Evolutionary conservation across 2,329 filamentous ascomycete species (phyloP).

Genomic region (Diaporthe citri): DNA sequence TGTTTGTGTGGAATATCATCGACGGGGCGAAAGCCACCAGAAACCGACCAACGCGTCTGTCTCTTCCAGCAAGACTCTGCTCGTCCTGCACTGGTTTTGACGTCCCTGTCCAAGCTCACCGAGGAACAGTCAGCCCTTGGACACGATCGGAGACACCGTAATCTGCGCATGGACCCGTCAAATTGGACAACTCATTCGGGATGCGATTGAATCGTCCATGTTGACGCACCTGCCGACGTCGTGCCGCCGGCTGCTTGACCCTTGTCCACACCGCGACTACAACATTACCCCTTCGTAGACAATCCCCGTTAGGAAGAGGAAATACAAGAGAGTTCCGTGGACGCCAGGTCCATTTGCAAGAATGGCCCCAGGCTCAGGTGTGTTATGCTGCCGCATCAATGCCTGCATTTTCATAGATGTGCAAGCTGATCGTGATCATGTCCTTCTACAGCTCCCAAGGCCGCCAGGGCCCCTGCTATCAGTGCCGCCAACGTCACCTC

Average conservation of each 20-base stretch:
- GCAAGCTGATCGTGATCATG: conserved; percentile 33
- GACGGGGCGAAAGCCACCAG: conserved; percentile 21
- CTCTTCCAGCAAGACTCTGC: conserved; percentile 25
- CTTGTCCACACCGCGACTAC: conserved; percentile 1
- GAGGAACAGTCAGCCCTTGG: conserved; percentile 13
- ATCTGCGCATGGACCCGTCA: conserved; percentile 28
- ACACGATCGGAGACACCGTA: conserved; percentile 26
- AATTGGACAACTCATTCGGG: conserved; percentile 35
- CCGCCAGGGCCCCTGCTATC: conserved; percentile 31
- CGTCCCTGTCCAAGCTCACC: conserved; percentile 18
- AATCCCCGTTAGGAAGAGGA: conserved; percentile 8
- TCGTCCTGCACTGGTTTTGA: conserved; percentile 12
- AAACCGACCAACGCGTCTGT: conserved; percentile 27
- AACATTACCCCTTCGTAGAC: conserved; percentile 11
- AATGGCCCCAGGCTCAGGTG: conserved; percentile 40
- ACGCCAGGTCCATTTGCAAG: conserved; percentile 37
- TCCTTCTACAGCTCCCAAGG: conserved; percentile 34
- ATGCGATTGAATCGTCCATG: conserved; percentile 37
- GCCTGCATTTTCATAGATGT: neutral
- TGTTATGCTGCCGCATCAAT: conserved; percentile 23
- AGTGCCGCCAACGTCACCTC: conserved; percentile 25
- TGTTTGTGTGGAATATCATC: conserved; percentile 35
- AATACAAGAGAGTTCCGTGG: conserved; percentile 16
- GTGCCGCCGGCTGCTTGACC: conserved; percentile 35
- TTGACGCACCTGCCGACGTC: conserved; percentile 39